Evolutionary conservation across 2,329 filamentous ascomycete species (phyloP).

Genomic region (Harringtonia lauricola): DNA sequence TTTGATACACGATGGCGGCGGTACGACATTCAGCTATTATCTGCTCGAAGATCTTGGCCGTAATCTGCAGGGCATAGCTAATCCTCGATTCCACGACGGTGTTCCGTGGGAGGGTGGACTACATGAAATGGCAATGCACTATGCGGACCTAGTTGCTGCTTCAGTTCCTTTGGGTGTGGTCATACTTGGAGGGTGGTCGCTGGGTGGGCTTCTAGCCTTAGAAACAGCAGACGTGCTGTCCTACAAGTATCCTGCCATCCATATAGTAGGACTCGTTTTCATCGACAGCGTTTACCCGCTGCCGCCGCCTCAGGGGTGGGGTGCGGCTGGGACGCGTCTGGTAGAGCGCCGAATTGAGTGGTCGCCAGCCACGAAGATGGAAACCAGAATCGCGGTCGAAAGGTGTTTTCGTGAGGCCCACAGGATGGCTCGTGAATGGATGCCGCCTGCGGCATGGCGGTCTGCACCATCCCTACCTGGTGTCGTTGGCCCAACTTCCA

Average conservation of each 20-base stretch:
- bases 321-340: conserved; percentile 13
- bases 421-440: conserved; percentile 29
- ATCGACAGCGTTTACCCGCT: conserved; percentile 35
- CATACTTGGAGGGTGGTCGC: conserved; percentile 44
- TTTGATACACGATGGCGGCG: conserved; percentile 50
- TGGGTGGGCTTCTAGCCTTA: conserved; percentile 40
- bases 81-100: conserved; percentile 38
- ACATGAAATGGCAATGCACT: conserved; percentile 40
- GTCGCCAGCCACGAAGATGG: conserved; percentile 15
- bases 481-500: conserved; percentile 2
- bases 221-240: conserved; percentile 35
- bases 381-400: conserved; percentile 18
- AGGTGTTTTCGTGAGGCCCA: conserved; percentile 31
- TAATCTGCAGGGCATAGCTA: conserved; percentile 41
- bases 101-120: conserved; percentile 39
- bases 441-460: conserved; percentile 18
- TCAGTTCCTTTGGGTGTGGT: conserved; percentile 27
- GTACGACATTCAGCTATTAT: conserved; percentile 47
- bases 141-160: conserved; percentile 32
- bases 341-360: conserved; percentile 17
- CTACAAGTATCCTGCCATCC: conserved; percentile 16
- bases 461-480: neutral
- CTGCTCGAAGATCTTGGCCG: conserved; percentile 38
- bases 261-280: conserved; percentile 38
- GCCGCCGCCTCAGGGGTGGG: conserved; percentile 5